Evolutionary conservation across 345 rosid genomes (phyloP), one percentile per base, ranked within the genome.

Genomic region (Lagerstroemia speciosa): DNA sequence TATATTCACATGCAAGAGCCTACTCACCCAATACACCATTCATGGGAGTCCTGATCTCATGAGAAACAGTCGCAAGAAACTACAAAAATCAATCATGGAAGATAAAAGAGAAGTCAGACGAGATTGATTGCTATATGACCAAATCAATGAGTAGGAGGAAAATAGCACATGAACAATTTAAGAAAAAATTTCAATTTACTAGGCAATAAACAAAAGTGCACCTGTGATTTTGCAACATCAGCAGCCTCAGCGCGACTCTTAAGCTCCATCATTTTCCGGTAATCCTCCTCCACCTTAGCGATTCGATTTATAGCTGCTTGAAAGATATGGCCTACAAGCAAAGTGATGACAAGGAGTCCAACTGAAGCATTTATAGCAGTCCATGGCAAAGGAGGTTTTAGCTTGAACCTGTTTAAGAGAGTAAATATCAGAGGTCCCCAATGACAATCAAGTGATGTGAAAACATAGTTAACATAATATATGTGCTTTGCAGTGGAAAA

Each of bases 51-150:
- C 97, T 86, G 73, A 93, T 93, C 88, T 93, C 98, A 55, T 93
- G 98, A 72, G 98, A 93, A 75, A 93, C 98, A 41, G 97, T 91
- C 17, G 98, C 97, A 71, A 93, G 88, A 70, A 93, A 93, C 98
- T 93, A 81, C 77, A 84, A 33, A 50, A 52, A 57, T 45, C 61
- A 48, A 52, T 6, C 43, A 34, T 22, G 70, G 36, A 52, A 67
- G 61, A 67, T 67, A 14, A 32, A 32, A 11, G 8, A 32, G 63
- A 11, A 14, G 63, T 27, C 63, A 58, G 61, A 55, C 2, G 50
- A 48, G 11, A 52, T 53, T 20, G 7, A 67, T n/a, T 9, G 15
- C 17, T 15, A 41, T 26, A 1, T 20, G 2, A 32, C 27, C 38
- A 34, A 10, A 5, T 34, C 31, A 0, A 65, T 38, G 1, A 3